phyloP scores from a whole-genome alignment of 345 rosid species.

The Sonneratia caseolaris region DNA sequence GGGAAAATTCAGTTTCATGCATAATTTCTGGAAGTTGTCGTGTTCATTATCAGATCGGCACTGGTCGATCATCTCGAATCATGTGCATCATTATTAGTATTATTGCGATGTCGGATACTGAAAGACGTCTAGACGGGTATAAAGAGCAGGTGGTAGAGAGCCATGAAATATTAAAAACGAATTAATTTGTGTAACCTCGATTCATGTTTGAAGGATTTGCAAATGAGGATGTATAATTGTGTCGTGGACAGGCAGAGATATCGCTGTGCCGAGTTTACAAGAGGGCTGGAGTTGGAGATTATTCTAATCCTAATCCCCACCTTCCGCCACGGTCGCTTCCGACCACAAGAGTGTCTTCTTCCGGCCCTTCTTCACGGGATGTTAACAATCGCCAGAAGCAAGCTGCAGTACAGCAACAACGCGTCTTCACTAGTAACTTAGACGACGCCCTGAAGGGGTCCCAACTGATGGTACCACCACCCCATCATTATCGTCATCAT shows the following conservation, averaged over 20 bases:
- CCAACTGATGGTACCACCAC: neutral
- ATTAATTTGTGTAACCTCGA: too few relatives aligned
- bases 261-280: conserved; percentile 7
- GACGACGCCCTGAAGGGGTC: neutral
- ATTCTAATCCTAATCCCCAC: neutral
- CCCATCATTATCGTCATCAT: neutral
- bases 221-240: neutral
- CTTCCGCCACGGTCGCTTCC: neutral
- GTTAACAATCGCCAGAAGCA: neutral
- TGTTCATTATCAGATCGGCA: neutral
- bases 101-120: too few relatives aligned
- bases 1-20: too few relatives aligned
- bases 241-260: conserved; percentile 6
- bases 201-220: neutral
- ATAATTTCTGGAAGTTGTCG: too few relatives aligned
- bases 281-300: conserved; percentile 2
- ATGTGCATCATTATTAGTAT: too few relatives aligned
- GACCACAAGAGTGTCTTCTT: neutral
- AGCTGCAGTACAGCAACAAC: neutral
- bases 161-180: too few relatives aligned
- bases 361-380: neutral
- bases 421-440: neutral
- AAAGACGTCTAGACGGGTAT: too few relatives aligned
- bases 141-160: too few relatives aligned
- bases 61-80: neutral